A percentile compares a stretch with the other conserved stretches of the same genome.
phyloP scores from a whole-genome alignment of 441 rosid species.

The Hypseocharis bilobata region DNA sequence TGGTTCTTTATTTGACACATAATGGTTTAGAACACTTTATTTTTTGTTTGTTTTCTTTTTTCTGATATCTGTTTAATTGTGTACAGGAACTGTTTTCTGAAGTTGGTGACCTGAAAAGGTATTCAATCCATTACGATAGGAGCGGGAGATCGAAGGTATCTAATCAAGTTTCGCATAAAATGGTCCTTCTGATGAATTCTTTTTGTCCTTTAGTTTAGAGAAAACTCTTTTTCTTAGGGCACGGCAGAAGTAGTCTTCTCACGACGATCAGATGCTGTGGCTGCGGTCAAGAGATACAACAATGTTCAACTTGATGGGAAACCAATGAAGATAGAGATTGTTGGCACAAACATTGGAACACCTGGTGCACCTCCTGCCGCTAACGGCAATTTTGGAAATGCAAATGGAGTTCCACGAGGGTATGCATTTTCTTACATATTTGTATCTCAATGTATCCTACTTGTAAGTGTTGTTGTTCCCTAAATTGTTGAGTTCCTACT shows the following conservation, averaged over 20 bases:
- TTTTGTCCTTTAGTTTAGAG: constrained; percentile 37
- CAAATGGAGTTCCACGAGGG: constrained; percentile 55
- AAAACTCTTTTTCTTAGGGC: constrained; percentile 52
- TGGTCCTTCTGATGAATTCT: constrained; percentile 37
- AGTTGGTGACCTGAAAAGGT: constrained; percentile 81
- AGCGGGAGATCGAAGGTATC: constrained; percentile 92
- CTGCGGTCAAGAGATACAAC: constrained; percentile 78
- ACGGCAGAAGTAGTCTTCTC: constrained; percentile 80
- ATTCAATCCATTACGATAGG: constrained; percentile 66
- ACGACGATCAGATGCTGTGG: constrained; percentile 59
- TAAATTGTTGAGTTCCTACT: neutral
- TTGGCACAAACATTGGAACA: constrained; percentile 51
- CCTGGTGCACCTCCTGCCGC: constrained; percentile 36
- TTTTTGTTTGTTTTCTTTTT: neutral
- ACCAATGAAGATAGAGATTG: constrained; percentile 83
- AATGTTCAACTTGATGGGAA: constrained; percentile 86
- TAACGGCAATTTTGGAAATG: constrained; percentile 36
- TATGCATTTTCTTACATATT: constrained; percentile 22
- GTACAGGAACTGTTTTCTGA: constrained; percentile 76
- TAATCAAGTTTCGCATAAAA: constrained; percentile 34
- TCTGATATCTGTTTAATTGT: constrained; percentile 1
- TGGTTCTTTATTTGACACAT: neutral
- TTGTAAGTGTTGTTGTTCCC: neutral
- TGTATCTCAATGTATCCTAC: neutral
- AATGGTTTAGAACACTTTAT: neutral